Conservation (phyloP, 805 yeast genomes). For the Teunomyces atbi region DNA sequence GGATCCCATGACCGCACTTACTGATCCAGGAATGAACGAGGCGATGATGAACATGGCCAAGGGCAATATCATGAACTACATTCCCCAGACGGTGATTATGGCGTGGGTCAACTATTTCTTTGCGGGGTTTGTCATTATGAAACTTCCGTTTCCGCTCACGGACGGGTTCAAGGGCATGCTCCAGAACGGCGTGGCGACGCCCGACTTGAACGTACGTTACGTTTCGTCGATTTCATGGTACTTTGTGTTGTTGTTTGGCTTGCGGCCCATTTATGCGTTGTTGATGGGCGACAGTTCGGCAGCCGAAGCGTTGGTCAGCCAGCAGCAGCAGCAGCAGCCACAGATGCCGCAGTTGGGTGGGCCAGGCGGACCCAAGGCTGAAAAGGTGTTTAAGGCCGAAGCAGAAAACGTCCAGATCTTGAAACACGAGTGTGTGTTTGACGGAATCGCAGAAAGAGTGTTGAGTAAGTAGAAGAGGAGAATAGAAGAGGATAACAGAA, state of each 20-base stretch:
- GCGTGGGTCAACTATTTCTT: constrained; percentile 94
- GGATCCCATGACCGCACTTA: constrained; percentile 50
- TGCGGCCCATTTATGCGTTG: constrained; percentile 74
- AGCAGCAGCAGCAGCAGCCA: constrained; percentile 38
- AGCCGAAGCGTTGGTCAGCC: constrained; percentile 44
- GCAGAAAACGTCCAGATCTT: constrained; percentile 73
- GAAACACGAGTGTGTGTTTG: constrained; percentile 50
- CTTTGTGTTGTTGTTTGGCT: constrained; percentile 81
- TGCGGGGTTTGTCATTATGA: constrained; percentile 80
- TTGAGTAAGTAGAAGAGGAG: constrained; percentile 11
- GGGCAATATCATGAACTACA: constrained; percentile 75
- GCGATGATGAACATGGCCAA: constrained; percentile 75
- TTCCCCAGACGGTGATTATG: constrained; percentile 93
- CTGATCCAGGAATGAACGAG: constrained; percentile 71
- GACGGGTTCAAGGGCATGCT: constrained; percentile 87
- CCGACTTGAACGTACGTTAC: constrained; percentile 85
- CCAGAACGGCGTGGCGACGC: constrained; percentile 81
- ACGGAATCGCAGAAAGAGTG: constrained; percentile 62
- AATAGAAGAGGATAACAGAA: not conserved
- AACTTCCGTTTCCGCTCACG: constrained; percentile 87
- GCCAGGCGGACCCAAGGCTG: constrained; percentile 64
- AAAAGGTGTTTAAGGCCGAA: constrained; percentile 62
- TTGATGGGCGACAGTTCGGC: constrained; percentile 54
- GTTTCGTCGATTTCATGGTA: constrained; percentile 96
- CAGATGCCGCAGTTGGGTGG: constrained; percentile 41